These are phyloP conservation scores for Hypomyces rosellus DNA, from an alignment of 2,329 filamentous ascomycete genomes.

Conservation along the genomic window DNA sequence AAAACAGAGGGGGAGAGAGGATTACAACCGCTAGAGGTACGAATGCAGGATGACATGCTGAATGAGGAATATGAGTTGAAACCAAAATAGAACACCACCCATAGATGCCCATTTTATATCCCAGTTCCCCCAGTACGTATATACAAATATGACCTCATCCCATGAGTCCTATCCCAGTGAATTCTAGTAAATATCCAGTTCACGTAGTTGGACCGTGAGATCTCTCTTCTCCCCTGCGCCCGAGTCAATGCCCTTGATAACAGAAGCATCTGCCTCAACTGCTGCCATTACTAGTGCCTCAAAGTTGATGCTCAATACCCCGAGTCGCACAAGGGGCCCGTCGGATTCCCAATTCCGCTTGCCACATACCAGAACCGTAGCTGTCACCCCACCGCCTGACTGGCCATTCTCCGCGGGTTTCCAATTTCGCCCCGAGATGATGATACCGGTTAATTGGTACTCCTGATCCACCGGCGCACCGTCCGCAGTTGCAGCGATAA, in stretches of 20 bases:
- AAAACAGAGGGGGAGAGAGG: neutral
- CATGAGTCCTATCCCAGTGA: neutral
- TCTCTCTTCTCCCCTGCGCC: constrained; percentile 19
- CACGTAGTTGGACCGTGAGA: constrained; percentile 23
- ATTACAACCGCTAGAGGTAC: neutral
- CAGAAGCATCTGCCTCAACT: constrained; percentile 18
- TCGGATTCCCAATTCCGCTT: constrained; percentile 22
- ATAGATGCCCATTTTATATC: neutral
- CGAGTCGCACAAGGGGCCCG: constrained; percentile 25
- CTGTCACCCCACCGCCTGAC: constrained; percentile 13
- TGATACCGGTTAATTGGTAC: constrained; percentile 21
- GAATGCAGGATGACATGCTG: neutral
- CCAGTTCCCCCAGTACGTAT: neutral
- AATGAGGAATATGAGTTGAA: neutral
- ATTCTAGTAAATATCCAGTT: constrained; percentile 30
- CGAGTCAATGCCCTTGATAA: constrained; percentile 22
- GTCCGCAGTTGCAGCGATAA: constrained; percentile 11
- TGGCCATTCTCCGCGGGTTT: constrained; percentile 8
- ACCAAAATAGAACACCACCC: neutral
- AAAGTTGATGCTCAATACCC: constrained; percentile 22
- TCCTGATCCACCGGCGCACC: constrained; percentile 7
- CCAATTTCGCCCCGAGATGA: constrained; percentile 27
- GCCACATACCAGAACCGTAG: constrained; percentile 25
- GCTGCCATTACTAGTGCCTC: constrained; percentile 19
- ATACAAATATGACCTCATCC: neutral